Base-by-base conservation (phyloP, 805 yeast species). In the Blastobotrys peoriensis region DNA sequence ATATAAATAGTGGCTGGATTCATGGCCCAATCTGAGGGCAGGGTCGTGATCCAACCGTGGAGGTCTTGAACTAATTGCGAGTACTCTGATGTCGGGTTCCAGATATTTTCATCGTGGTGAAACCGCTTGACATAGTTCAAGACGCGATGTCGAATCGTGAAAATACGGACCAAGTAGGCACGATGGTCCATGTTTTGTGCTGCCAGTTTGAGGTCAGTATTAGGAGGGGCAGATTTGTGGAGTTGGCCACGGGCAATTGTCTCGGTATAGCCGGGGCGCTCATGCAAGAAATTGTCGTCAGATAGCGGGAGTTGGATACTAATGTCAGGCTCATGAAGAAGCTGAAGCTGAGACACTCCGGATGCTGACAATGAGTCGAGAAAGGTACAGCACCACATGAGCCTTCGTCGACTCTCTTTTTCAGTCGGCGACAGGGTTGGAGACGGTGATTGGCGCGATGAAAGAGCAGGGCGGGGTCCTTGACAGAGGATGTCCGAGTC, bases 311-410 rank as follows among this genome's bases (percentile, higher is more conserved):
- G 30, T 13, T 37, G 40, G 40, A 37, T 37, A 4, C 19, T n/a
- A 4, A 33, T 17, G 17, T 33, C 3, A 8, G n/a, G 19, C 9
- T 28, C 43, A 17, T 18, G 8, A 5, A 40, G 15, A 15, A 40
- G 27, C 9, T 40, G 41, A 21, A 40, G 21, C 16, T 40, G 37
- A 17, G 37, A 4, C 4, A 40, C 43, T 3, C 43, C 43, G 13
- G 38, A 33, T 3, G 37, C 43, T 3, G 23, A 16, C 4, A 16
- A 13, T 3, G 22, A 40, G 27, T 48, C 51, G 17, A 41, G 15
- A 5, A 41, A 21, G 33, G 33, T 44, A 41, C 51, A 48, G 22
- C 49, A 23, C 51, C 51, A 48, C 25, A 41, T 40, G 6, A 48
- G 30, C 15, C 51, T 19, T 17, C 51, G 5, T 15, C 51, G 40